phyloP scores from a whole-genome alignment of 202 grass and related monocot species.

The Zoysia matrella region DNA sequence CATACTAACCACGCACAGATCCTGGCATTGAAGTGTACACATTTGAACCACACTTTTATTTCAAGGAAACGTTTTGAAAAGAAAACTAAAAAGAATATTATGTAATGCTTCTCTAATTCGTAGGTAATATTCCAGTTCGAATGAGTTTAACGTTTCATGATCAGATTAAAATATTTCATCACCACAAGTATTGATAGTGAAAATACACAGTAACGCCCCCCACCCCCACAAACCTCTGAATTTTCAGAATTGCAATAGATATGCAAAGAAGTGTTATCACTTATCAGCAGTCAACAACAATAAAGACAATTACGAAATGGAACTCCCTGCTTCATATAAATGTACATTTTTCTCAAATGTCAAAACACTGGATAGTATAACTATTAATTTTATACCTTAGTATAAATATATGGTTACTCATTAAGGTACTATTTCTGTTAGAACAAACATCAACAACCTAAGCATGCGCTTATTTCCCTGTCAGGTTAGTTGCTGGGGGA shows the following conservation, averaged over 20 bases:
- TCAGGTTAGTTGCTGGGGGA: background rate
- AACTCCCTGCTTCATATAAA: background rate
- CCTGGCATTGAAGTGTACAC: too few relatives aligned
- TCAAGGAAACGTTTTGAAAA: too few relatives aligned
- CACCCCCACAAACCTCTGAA: background rate
- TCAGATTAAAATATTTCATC: too few relatives aligned
- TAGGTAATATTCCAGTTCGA: too few relatives aligned
- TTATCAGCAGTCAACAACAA: background rate
- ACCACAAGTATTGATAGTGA: too few relatives aligned
- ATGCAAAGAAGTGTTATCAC: background rate
- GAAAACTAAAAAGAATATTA: too few relatives aligned
- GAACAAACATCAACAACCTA: constrained; percentile 8
- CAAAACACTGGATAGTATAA: constrained; percentile 16
- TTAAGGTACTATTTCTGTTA: constrained; percentile 19
- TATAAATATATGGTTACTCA: constrained; percentile 10
- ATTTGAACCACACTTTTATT: too few relatives aligned
- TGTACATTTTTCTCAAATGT: constrained; percentile 7
- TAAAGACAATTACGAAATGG: background rate
- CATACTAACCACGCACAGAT: too few relatives aligned
- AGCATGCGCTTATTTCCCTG: constrained; percentile 1
- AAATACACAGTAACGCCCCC: too few relatives aligned
- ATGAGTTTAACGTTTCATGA: too few relatives aligned
- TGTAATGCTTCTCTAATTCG: too few relatives aligned
- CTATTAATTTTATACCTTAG: background rate
- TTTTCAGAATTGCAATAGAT: too few relatives aligned